A percentile compares a stretch with the other conserved stretches of the same genome.
These are phyloP conservation scores for Obelidium mucronatum DNA, from an alignment of 192 early-diverging fungal species.

Conservation along the genomic window DNA sequence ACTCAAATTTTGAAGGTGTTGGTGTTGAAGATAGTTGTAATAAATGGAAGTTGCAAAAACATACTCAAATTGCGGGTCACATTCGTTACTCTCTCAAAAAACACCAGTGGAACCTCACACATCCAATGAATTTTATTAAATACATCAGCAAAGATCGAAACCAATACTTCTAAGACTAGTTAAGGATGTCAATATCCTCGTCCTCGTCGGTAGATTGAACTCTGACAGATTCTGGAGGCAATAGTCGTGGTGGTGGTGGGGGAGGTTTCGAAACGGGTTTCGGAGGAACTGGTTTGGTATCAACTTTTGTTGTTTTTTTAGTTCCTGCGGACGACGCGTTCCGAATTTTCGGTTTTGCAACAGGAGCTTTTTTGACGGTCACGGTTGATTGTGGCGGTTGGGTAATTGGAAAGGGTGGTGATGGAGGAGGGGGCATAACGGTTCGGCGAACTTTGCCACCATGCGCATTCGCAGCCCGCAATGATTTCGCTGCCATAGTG, in stretches of 20 bases:
- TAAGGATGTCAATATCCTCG: constrained; percentile 29
- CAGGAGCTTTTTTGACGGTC: background rate
- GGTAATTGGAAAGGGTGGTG: background rate
- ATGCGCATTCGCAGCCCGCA: background rate
- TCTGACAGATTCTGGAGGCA: background rate
- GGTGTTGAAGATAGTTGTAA: no score
- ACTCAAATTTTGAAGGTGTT: no score
- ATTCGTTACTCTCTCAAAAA: no score
- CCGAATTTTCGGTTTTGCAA: background rate
- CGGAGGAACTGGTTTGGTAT: background rate
- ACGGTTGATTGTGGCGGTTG: background rate
- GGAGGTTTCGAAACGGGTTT: background rate
- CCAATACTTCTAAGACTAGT: no score
- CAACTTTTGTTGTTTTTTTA: background rate
- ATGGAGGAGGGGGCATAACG: background rate
- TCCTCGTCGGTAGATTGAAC: constrained; percentile 26
- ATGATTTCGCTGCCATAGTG: background rate
- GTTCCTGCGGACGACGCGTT: background rate
- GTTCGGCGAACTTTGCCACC: background rate
- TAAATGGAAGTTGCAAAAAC: no score
- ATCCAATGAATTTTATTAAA: no score
- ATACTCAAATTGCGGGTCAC: no score
- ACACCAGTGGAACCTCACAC: no score
- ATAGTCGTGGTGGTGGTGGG: background rate
- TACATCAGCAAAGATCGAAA: no score